phyloP scores from a whole-genome alignment of 352 stramenopile genomes.

The Elongisporangium undulatum region DNA sequence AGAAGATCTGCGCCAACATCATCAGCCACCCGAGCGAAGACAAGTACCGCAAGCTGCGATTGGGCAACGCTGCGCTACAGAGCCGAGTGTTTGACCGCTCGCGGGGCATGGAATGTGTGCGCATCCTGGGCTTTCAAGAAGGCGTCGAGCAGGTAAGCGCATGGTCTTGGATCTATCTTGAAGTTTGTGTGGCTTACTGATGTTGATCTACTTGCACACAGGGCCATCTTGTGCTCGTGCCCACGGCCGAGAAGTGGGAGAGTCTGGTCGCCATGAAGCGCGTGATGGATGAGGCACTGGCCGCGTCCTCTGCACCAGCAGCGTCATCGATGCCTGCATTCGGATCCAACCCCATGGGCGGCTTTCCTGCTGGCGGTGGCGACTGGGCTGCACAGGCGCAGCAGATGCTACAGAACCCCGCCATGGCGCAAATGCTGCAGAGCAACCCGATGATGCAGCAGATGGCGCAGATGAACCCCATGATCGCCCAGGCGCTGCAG shows the following conservation, averaged over 20 bases:
- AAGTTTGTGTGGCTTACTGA: not conserved
- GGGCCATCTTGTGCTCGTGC: slow-evolving; percentile 64
- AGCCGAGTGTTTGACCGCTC: slow-evolving; percentile 54
- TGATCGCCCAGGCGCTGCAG: slow-evolving; percentile 72
- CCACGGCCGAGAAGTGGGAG: slow-evolving; percentile 72
- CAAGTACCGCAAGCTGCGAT: slow-evolving; percentile 73
- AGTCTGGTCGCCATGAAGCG: slow-evolving; percentile 59
- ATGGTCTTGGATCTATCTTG: not conserved
- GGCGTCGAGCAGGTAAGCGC: slow-evolving; percentile 49
- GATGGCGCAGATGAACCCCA: slow-evolving; percentile 73
- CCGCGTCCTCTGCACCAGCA: slow-evolving; percentile 3
- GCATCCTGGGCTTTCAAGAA: slow-evolving; percentile 65
- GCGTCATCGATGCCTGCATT: slow-evolving; percentile 14
- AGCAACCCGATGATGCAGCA: slow-evolving; percentile 76
- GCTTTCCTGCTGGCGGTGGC: not conserved
- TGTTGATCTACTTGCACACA: slow-evolving; percentile 7
- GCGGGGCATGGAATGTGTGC: slow-evolving; percentile 51
- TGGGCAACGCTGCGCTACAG: slow-evolving; percentile 66
- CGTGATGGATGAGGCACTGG: slow-evolving; percentile 48
- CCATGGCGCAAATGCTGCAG: slow-evolving; percentile 61
- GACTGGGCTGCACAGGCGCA: slow-evolving; percentile 57
- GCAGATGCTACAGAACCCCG: slow-evolving; percentile 71
- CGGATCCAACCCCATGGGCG: slow-evolving; percentile 11
- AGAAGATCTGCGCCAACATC: slow-evolving; percentile 84
- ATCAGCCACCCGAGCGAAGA: slow-evolving; percentile 63